Evolutionary conservation across 768 basidiomycete species (phyloP), one percentile per base, ranked within the genome.

Genomic region (Suillus discolor): DNA sequence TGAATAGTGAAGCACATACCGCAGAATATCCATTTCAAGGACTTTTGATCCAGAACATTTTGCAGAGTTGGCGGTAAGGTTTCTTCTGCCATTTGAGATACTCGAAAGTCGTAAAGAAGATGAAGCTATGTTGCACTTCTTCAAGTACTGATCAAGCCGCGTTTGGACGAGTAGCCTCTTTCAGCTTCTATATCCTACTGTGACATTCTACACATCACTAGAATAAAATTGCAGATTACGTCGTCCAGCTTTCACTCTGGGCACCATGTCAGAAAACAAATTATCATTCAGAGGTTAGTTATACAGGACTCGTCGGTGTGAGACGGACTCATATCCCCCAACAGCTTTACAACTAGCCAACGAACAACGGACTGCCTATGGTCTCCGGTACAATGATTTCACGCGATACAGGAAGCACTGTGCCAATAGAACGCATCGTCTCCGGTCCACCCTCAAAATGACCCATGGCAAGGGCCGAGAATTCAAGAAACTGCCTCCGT

Each of bases 21-120:
- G 74, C 97, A 99, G 76, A 99, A 99, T 74, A 99, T 98, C 97
- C 97, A 99, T 77, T 98, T 97, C 67, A 98, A 79, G 28, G 89
- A 89, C 70, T 86, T 89, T 79, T 99, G 97, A 78, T 98, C 96
- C 38, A 99, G 80, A 59, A 99, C 82, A 75, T 97, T 98, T 82
- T 97, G 94, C 9, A 99, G 87, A 20, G 94, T 96, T 23, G 97
- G 89, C 18, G 87, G 84, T 49, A 97, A 85, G 2, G 84, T 81
- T 71, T 90, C 89, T 64, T 88, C 83, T 44, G 84, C 74, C 88
- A 90, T 89, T 68, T 55, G 67, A 45, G 49, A 49, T 45, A 38
- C 57, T 68, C 64, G 69, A 70, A 53, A 62, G 62, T 51, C 25
- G 62, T 63, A 44, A 55, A 63, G 66, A 25, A 53, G 53, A 63